Percentiles rank a stretch among this genome's conserved stretches.
These are phyloP conservation scores for Fusarium falciforme DNA, from an alignment of 2,329 filamentous ascomycete genomes.

Conservation along the genomic window DNA sequence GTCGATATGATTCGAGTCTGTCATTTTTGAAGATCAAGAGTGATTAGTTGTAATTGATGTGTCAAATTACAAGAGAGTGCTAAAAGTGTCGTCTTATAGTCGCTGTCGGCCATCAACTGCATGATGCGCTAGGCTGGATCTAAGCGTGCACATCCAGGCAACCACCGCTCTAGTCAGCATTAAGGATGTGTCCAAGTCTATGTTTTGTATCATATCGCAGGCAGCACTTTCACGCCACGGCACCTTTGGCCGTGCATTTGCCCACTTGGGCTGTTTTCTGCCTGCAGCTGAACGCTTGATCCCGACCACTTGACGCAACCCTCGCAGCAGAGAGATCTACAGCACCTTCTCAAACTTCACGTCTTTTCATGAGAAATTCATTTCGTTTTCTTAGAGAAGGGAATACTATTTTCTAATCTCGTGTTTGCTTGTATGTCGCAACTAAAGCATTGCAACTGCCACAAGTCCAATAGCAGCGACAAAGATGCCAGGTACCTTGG, in stretches of 20 bases:
- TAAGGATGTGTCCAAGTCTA: neutral
- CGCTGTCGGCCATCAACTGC: neutral
- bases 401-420: neutral
- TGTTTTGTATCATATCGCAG: neutral
- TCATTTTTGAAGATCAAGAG: rapidly evolving
- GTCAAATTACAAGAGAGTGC: neutral
- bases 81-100: neutral
- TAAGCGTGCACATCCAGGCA: neutral
- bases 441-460: slow-evolving; percentile 11
- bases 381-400: neutral
- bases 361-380: neutral
- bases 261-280: neutral
- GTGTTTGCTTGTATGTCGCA: rapidly evolving
- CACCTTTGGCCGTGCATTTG: neutral
- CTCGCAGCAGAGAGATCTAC: neutral
- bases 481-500: slow-evolving; percentile 11
- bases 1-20: neutral
- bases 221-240: neutral
- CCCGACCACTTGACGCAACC: neutral
- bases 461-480: slow-evolving; percentile 17
- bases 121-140: neutral
- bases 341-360: neutral
- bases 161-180: neutral
- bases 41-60: neutral
- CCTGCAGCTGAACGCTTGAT: neutral